Base-by-base conservation (phyloP, 805 yeast species). In the Zygosaccharomyces siamensis region DNA sequence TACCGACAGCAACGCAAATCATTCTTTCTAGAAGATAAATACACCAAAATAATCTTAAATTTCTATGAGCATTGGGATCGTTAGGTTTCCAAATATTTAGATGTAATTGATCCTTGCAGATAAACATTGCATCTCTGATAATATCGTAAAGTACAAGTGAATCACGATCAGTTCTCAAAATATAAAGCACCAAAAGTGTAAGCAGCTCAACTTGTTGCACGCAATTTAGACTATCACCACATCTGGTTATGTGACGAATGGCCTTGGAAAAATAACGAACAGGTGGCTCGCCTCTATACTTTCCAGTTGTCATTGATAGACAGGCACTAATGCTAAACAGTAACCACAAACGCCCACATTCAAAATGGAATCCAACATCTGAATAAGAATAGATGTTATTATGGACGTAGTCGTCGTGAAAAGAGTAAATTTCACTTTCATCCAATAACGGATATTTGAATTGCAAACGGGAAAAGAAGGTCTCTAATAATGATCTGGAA, bases 11-110 rank as follows among this genome's bases (percentile, higher is more conserved):
- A 33, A 80, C 76, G 33, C 82, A 76, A 43, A 80, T 78, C 67
- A 81, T 74, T 59, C 84, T 74, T 57, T 82, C 87, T 39, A 80
- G 59, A n/a, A 79, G 58, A 60, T 81, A 82, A 6, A 77, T 76
- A 59, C 83, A 78, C 86, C 86, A 82, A 67, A 83, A 82, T 14
- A 79, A 65, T 53, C 86, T 71, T 64, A 79, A 62, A 57, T 72
- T 74, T 45, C 71, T 69, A 52, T 74, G 72, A 3, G 60, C 58
- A 46, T 52, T 49, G 6, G 56, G 53, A 43, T 59, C 64, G 7
- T 58, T 47, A 3, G 56, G 50, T 28, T 61, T 54, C 59, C 64
- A 58, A 31, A 50, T 53, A 43, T 66, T 66, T 35, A 66, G 44
- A 21, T 51, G 51, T 37, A 67, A 46, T 26, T 62, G 53, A 24